A percentile compares a stretch with the other conserved stretches of the same genome.
Evolutionary conservation across 1,139 yeast genomes (phyloP).

Genomic region (Zygosaccharomyces pseudobailii): DNA sequence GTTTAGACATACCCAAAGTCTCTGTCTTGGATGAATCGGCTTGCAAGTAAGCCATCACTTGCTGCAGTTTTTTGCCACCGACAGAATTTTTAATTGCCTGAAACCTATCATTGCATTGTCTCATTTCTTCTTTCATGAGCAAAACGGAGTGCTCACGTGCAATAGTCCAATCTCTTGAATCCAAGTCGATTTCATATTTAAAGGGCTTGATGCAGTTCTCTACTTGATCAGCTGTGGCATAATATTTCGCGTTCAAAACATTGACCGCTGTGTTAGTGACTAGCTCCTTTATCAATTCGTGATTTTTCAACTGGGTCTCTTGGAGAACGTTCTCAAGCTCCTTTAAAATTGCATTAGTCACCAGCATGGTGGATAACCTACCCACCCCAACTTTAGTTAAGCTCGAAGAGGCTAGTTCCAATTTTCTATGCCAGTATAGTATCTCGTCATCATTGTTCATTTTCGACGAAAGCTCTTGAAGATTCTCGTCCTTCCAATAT

Average conservation of each 20-base stretch:
- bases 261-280: constrained; percentile 81
- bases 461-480: constrained; percentile 26
- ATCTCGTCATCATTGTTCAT: constrained; percentile 53
- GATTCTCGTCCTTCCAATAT: constrained; percentile 70
- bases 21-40: constrained; percentile 50
- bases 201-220: constrained; percentile 97
- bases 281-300: constrained; percentile 76
- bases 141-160: constrained; percentile 75
- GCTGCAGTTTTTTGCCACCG: constrained; percentile 78
- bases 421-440: constrained; percentile 79
- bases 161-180: constrained; percentile 86
- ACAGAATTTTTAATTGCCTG: constrained; percentile 60
- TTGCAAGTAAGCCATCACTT: constrained; percentile 72
- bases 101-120: constrained; percentile 71
- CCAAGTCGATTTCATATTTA: constrained; percentile 94
- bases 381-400: constrained; percentile 93
- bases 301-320: constrained; percentile 70
- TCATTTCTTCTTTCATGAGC: constrained; percentile 74
- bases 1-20: constrained; percentile 70
- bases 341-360: constrained; percentile 71
- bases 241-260: constrained; percentile 72
- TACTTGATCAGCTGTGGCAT: constrained; percentile 95
- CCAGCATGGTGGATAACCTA: constrained; percentile 74
- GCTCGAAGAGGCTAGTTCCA: constrained; percentile 78
- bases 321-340: constrained; percentile 63